Evolutionary conservation across 2,329 filamentous ascomycete species (phyloP).

Genomic region (Zasmidium citrigriseum): DNA sequence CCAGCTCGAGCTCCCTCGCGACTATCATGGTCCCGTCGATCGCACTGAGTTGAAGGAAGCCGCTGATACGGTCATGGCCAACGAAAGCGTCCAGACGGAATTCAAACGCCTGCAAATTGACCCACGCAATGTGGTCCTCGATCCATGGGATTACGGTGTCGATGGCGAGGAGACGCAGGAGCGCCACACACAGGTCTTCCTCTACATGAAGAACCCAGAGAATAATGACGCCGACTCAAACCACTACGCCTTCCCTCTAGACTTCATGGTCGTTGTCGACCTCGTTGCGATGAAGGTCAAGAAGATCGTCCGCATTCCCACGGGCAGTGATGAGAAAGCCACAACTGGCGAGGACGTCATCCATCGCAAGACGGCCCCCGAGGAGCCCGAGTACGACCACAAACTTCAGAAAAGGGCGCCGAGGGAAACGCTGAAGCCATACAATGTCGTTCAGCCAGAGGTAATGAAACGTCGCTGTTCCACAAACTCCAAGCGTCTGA

Average conservation of each 20-base stretch:
- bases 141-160: constrained; percentile 35
- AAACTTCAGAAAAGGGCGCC: constrained; percentile 41
- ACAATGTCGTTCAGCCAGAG: constrained; percentile 72
- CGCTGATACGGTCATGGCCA: constrained; percentile 48
- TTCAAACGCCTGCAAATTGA: constrained; percentile 30
- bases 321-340: constrained; percentile 29
- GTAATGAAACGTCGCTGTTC: too few species aligned
- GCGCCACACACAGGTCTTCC: constrained; percentile 32
- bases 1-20: neutral
- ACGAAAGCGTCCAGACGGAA: constrained; percentile 29
- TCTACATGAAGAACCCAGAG: constrained; percentile 30
- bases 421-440: constrained; percentile 58
- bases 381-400: constrained; percentile 51
- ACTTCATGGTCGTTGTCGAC: constrained; percentile 34
- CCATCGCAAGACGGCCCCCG: constrained; percentile 48
- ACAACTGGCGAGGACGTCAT: constrained; percentile 42
- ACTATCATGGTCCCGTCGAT: constrained; percentile 40
- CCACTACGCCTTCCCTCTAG: constrained; percentile 35
- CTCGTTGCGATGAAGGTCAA: constrained; percentile 28
- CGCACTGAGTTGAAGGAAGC: constrained; percentile 51
- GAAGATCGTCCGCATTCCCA: constrained; percentile 33
- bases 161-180: constrained; percentile 31
- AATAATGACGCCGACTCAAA: constrained; percentile 47
- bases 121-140: constrained; percentile 33
- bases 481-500: too few species aligned